phyloP scores from a whole-genome alignment of 768 basidiomycete species.

The Neoboletus brunneissimus region DNA sequence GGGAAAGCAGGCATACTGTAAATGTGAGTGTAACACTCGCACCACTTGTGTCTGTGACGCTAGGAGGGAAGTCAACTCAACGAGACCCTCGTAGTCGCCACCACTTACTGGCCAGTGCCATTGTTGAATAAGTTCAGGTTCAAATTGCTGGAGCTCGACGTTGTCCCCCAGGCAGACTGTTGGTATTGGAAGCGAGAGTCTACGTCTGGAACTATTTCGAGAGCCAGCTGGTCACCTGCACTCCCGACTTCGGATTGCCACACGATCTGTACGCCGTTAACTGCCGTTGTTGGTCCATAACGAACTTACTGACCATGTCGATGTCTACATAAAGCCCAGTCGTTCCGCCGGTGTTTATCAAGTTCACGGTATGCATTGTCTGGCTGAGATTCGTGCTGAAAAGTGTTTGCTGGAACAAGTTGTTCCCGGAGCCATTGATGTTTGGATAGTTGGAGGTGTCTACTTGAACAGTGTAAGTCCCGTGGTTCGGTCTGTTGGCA shows the following conservation, averaged over 20 bases:
- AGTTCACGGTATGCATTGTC: constrained; percentile 36
- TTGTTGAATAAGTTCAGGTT: constrained; percentile 41
- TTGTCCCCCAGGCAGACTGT: constrained; percentile 35
- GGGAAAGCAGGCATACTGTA: constrained; percentile 29
- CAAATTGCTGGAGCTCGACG: constrained; percentile 27
- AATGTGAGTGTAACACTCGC: constrained; percentile 40
- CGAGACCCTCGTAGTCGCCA: not conserved
- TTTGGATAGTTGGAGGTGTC: constrained; percentile 33
- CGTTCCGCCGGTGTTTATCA: constrained; percentile 28
- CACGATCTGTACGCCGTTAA: constrained; percentile 16
- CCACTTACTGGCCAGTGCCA: constrained; percentile 40
- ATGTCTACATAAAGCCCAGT: constrained; percentile 42
- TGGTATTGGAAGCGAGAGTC: constrained; percentile 40
- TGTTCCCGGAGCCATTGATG: constrained; percentile 29
- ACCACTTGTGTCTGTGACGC: constrained; percentile 32
- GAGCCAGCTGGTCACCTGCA: constrained; percentile 9
- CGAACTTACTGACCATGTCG: constrained; percentile 37
- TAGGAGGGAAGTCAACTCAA: constrained; percentile 13
- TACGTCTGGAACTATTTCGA: constrained; percentile 31
- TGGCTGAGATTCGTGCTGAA: constrained; percentile 35
- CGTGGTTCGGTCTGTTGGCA: constrained; percentile 47
- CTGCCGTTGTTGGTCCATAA: not conserved
- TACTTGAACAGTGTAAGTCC: constrained; percentile 42
- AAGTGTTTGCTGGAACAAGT: constrained; percentile 40
- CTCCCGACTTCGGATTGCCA: constrained; percentile 30